Evolutionary conservation across 225 moss, liverwort and hornwort genomes (phyloP), one percentile per base, ranked within the genome.

Genomic region (Climacium dendroides): DNA sequence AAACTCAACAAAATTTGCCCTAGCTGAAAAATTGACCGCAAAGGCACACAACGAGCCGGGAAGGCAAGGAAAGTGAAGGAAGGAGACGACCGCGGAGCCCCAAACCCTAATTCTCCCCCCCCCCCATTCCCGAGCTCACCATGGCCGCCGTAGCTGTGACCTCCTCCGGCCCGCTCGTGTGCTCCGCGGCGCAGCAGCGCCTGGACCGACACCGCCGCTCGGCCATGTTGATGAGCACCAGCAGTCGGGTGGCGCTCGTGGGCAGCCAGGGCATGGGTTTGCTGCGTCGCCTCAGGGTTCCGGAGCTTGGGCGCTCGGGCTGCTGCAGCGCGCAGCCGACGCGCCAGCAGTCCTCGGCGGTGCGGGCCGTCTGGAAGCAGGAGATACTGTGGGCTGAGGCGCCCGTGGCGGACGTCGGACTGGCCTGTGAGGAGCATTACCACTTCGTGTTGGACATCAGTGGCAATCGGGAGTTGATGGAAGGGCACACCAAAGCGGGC

Each of bases 371-470:
- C 52, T 97, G 98, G 98, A 95, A 96, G 86, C 98, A 98, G 93
- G 98, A 93, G 89, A 87, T 93, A 1, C 72, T 93, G 30, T 98
- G 98, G 98, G 95, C 98, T 11, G 93, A 95, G 52, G 94, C 98
- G 61, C 96, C 96, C 10, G 96, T 99, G 17, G 94, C 93, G 19
- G 94, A 94, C 67, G 93, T 96, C 8, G 95, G 92, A 43, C 82
- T 86, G 39, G 97, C 90, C 39, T 95, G 96, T 11, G 98, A 99
- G 89, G 90, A 94, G 80, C 93, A 96, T 86, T 97, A 92, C 37
- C 96, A 96, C 61, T 90, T 99, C 9, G 95, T 95, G 29, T 82
- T 99, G 89, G 98, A 99, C 73, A 89, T 99, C 32, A 93, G 95
- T 54, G 95, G 92, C 37, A 96, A 97, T 70, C 93, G 94, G 55